A percentile compares a stretch with the other conserved stretches of the same genome.
These are phyloP conservation scores for Diaporthe helianthi DNA, from an alignment of 2,329 filamentous ascomycete genomes.

Conservation along the genomic window DNA sequence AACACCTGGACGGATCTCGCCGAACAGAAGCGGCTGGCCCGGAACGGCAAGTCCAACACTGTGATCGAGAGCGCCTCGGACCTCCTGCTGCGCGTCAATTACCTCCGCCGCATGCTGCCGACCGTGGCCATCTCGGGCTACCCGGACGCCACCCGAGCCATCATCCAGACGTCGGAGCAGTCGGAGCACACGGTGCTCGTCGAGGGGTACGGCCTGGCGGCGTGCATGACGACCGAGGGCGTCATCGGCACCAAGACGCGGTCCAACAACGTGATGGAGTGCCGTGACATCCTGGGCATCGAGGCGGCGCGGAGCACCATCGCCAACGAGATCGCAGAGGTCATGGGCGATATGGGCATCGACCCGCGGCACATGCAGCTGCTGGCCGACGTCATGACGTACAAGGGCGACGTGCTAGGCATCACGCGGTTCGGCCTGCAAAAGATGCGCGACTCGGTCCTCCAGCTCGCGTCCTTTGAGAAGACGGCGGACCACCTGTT, in stretches of 20 bases:
- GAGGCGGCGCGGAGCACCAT: conserved; percentile 93
- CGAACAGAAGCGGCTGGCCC: conserved; percentile 54
- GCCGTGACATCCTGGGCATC: conserved; percentile 85
- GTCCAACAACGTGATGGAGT: conserved; percentile 92
- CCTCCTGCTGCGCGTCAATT: conserved; percentile 80
- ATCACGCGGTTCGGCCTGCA: conserved; percentile 96
- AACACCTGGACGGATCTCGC: conserved; percentile 59
- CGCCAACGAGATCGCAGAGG: conserved; percentile 82
- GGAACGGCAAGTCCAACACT: conserved; percentile 51
- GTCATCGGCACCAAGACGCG: conserved; percentile 78
- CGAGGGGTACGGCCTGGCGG: conserved; percentile 89
- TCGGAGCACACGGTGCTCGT: conserved; percentile 79
- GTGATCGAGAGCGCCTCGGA: conserved; percentile 61
- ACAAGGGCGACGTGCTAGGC: conserved; percentile 94
- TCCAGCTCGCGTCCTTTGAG: conserved; percentile 95
- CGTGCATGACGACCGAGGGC: conserved; percentile 93
- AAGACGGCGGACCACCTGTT: conserved; percentile 98
- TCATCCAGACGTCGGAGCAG: conserved; percentile 82
- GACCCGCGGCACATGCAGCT: conserved; percentile 98
- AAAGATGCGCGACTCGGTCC: conserved; percentile 93
- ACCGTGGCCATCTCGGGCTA: conserved; percentile 90
- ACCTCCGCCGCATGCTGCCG: conserved; percentile 82
- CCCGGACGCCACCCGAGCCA: conserved; percentile 81
- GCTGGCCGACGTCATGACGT: conserved; percentile 97
- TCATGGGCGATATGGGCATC: conserved; percentile 95